Evolutionary conservation across 441 rosid genomes (phyloP), one percentile per base, ranked within the genome.

Genomic region (Breynia disticha): DNA sequence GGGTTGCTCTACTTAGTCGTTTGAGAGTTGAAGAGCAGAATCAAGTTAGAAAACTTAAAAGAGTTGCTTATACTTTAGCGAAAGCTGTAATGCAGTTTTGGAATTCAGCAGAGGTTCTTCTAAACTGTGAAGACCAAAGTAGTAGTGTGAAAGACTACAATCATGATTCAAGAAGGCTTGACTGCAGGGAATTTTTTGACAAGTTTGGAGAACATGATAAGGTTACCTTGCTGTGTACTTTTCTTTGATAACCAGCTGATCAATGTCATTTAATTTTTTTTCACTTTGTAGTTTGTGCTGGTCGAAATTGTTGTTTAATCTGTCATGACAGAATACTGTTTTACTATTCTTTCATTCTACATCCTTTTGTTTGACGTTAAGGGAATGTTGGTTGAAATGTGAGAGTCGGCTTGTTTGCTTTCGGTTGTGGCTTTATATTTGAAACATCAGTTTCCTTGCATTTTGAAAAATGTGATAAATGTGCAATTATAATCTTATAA

Each of bases 21-120:
- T 53, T 70, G 66, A 95, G 77, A 73, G 73, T 72, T 59, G 83
- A 83, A 58, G 80, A 78, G 68, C 82, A 62, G 58, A 72, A 65
- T 67, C 84, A 72, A 62, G 58, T 54, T 16, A 37, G 57, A 65
- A 80, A 86, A 71, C 79, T 74, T n/a, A 86, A 77, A 79, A 74
- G 64, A 54, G 74, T 83, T 54, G 90, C 98, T 56, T 68, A 73
- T 65, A 58, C 68, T 60, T 65, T 95, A 57, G 90, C 97, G 64
- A 79, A 79, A 63, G 93, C 95, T 66, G 83, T 95, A 54, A 75
- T 84, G 84, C 75, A 81, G 69, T 95, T 90, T 70, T 95, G 99
- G 99, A 75, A 72, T 59, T 82, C 87, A 13, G 80, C 82, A 48
- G 83, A 86, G 71, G 55, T 72, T 60, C 72, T 66, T 63, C 38